These are phyloP conservation scores for Stentor coeruleus DNA, from an alignment of 73 alveolate genomes.

Conservation along the genomic window DNA sequence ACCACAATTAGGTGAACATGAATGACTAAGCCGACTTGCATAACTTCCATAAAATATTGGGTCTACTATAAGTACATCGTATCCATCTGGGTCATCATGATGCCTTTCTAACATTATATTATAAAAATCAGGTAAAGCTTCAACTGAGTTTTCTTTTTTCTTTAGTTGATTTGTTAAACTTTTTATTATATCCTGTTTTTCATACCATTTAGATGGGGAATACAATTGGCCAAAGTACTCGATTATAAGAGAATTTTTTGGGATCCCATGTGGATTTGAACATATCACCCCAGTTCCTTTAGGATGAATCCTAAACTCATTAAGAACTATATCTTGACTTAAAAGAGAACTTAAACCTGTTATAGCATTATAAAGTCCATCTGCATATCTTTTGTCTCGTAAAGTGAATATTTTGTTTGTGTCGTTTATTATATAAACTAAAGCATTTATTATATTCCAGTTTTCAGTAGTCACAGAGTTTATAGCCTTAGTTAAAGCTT, in stretches of 20 bases:
- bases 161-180: conserved; percentile 45
- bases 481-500: conserved; percentile 71
- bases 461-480: conserved; percentile 69
- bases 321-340: conserved; percentile 39
- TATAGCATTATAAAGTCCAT: conserved; percentile 61
- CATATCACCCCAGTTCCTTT: conserved; percentile 97
- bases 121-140: conserved; percentile 94
- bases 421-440: conserved; percentile 61
- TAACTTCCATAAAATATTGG: conserved; percentile 91
- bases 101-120: conserved; percentile 94
- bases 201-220: conserved; percentile 97
- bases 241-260: conserved; percentile 81
- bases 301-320: conserved; percentile 74
- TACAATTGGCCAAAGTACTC: conserved; percentile 96
- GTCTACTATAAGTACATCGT: conserved; percentile 85
- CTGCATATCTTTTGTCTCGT: conserved; percentile 71
- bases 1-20: conserved; percentile 96
- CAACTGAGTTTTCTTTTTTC: conserved; percentile 72
- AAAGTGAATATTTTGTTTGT: conserved; percentile 43
- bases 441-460: conserved; percentile 77
- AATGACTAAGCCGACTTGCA: conserved; percentile 91
- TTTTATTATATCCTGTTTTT: conserved; percentile 95
- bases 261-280: conserved; percentile 82
- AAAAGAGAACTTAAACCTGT: conserved; percentile 40
- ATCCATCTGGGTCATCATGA: conserved; percentile 94